Evolutionary conservation across 441 rosid genomes (phyloP), one percentile per base, ranked within the genome.

Genomic region (Adansonia rubrostipa): DNA sequence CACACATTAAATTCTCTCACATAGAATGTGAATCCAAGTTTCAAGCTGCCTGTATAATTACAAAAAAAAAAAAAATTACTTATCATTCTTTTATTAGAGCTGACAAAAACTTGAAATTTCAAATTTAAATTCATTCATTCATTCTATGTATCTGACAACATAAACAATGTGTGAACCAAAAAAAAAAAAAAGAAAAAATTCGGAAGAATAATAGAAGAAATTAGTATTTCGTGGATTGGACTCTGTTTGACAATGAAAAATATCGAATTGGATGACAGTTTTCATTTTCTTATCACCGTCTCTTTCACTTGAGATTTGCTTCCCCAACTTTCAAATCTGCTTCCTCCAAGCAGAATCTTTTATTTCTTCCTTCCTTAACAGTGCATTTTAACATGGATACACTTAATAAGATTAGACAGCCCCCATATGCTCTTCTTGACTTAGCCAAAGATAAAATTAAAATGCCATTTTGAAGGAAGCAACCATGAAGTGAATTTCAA

Each of bases 231-330:
- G 40, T 36, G 40, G 40, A 36, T 36, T 36, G 40, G 40, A 36
- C 40, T 36, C 40, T 36, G 40, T 36, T 36, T 36, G 40, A 36
- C 40, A 36, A 36, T 36, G 40, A 36, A 36, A 36, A 36, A 36
- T 36, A 36, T 36, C 4, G 40, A 36, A 36, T 36, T 36, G 40
- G 40, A 36, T 36, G 5, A 36, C 40, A 36, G 40, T 36, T 36
- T 36, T 36, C 40, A 36, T 36, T 36, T 36, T 36, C 40, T 36
- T 36, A 36, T 36, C 40, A 0, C 9, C 11, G 73, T 79, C 80
- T 53, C 74, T 75, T 80, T 80, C 84, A 6, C 11, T 1, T 7
- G 14, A 61, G 87, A 82, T 84, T 80, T 71, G 13, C 50, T 56
- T 11, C n/a, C 44, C 51, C 54, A 71, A 17, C 40, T 81, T 42